These are phyloP conservation scores for Gaertneriomyces sp. DNA, from an alignment of 192 early-diverging fungal species.

Conservation along the genomic window DNA sequence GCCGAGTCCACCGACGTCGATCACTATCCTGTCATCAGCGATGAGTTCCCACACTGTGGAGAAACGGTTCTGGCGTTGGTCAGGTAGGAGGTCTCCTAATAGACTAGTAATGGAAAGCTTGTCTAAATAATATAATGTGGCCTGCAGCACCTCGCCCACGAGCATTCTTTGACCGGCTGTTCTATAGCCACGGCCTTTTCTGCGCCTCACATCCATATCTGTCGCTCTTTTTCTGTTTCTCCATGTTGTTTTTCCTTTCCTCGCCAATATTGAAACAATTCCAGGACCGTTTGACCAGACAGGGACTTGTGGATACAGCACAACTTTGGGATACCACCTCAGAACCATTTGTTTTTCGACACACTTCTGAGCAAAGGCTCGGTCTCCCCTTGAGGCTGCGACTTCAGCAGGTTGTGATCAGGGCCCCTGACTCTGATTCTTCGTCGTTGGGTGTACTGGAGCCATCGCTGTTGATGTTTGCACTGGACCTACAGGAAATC, in stretches of 20 bases:
- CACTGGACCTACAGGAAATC: slow-evolving; percentile 29
- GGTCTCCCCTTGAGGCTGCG: not conserved
- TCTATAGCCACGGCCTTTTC: slow-evolving; percentile 61
- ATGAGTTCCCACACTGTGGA: too few species aligned
- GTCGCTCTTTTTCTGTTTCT: slow-evolving; percentile 47
- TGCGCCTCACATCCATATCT: slow-evolving; percentile 61
- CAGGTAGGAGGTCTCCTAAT: too few species aligned
- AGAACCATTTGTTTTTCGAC: not conserved
- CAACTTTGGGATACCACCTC: slow-evolving; percentile 44
- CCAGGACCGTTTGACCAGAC: slow-evolving; percentile 15
- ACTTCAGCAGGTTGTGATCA: slow-evolving; percentile 41
- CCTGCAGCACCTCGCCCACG: too few species aligned
- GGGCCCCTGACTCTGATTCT: slow-evolving; percentile 10
- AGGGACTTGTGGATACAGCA: slow-evolving; percentile 17
- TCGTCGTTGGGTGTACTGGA: slow-evolving; percentile 10
- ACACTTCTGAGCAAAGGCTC: too few species aligned
- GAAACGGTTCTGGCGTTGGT: too few species aligned
- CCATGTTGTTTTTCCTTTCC: slow-evolving; percentile 55
- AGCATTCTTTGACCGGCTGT: slow-evolving; percentile 19
- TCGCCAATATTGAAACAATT: slow-evolving; percentile 50
- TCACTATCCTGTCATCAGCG: too few species aligned
- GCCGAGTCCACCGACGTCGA: too few species aligned
- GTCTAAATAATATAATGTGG: too few species aligned
- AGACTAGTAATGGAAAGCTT: too few species aligned
- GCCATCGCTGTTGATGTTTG: slow-evolving; percentile 15